phyloP scores from a whole-genome alignment of 805 yeast species.

The Barnettozyma populi region DNA sequence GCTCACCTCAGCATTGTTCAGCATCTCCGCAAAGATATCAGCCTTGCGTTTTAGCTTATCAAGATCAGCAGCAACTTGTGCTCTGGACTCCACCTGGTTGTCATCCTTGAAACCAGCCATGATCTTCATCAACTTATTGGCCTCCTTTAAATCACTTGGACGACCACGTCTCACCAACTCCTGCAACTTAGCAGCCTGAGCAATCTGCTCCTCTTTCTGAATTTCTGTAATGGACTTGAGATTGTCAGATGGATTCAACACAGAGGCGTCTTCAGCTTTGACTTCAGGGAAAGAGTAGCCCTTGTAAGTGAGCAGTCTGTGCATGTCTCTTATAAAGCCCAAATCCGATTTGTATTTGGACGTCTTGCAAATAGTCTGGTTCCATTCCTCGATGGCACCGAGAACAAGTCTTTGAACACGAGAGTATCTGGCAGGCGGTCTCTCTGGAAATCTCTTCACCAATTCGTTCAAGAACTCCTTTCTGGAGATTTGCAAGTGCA shows the following conservation, averaged over 20 bases:
- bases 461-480: conserved; percentile 92
- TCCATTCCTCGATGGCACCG: conserved; percentile 95
- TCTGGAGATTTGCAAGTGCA: conserved; percentile 90
- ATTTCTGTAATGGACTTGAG: conserved; percentile 85
- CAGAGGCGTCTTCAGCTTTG: conserved; percentile 86
- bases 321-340: conserved; percentile 93
- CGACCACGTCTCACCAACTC: conserved; percentile 93
- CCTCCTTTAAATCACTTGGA: conserved; percentile 93
- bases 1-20: conserved; percentile 44
- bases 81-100: conserved; percentile 55
- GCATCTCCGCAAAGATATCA: conserved; percentile 84
- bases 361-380: conserved; percentile 87
- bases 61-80: conserved; percentile 76
- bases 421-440: conserved; percentile 82
- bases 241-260: conserved; percentile 81
- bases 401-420: conserved; percentile 79
- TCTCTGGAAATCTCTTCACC: conserved; percentile 89
- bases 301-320: conserved; percentile 78
- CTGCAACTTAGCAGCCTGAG: conserved; percentile 91
- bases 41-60: conserved; percentile 81
- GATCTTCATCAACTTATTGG: conserved; percentile 92
- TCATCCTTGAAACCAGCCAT: conserved; percentile 98
- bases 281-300: conserved; percentile 94
- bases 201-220: conserved; percentile 87
- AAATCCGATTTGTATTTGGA: conserved; percentile 88